Conservation (phyloP, 176 grass and related monocot genomes). For the Guadua angustifolia region DNA sequence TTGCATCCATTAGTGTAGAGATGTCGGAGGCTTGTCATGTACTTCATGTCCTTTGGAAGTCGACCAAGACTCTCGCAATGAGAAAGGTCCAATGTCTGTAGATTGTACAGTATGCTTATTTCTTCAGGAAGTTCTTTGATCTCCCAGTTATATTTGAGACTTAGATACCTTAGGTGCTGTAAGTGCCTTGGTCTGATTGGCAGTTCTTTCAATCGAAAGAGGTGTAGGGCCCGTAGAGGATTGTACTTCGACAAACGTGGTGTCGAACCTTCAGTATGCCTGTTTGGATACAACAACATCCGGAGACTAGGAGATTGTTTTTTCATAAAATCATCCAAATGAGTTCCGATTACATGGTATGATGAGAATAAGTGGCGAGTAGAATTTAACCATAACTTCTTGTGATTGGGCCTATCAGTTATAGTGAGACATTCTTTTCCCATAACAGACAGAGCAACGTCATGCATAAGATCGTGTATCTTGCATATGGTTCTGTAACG, state of each 20-base stretch:
- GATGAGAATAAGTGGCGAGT: background rate
- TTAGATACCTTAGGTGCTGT: background rate
- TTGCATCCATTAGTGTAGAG: background rate
- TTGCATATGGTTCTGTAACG: no score
- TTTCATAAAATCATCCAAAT: background rate
- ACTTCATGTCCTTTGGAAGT: conserved; percentile 50
- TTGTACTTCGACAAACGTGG: background rate
- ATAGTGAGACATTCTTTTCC: no score
- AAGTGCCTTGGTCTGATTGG: background rate
- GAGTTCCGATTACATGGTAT: fast-evolving
- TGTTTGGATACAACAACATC: background rate
- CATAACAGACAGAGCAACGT: no score
- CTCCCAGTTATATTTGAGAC: fast-evolving
- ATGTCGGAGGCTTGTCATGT: conserved; percentile 35
- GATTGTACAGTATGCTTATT: conserved; percentile 13
- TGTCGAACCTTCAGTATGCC: fast-evolving
- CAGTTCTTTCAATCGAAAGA: fast-evolving
- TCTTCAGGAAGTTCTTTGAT: background rate
- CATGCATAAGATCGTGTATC: no score
- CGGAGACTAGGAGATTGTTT: background rate
- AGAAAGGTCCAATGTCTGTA: conserved; percentile 1
- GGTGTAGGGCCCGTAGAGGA: background rate
- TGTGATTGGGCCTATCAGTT: background rate
- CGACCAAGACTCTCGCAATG: fast-evolving
- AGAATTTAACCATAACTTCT: background rate